Conservation (phyloP, 2,329 filamentous ascomycete species). For the Diaporthe eres region DNA sequence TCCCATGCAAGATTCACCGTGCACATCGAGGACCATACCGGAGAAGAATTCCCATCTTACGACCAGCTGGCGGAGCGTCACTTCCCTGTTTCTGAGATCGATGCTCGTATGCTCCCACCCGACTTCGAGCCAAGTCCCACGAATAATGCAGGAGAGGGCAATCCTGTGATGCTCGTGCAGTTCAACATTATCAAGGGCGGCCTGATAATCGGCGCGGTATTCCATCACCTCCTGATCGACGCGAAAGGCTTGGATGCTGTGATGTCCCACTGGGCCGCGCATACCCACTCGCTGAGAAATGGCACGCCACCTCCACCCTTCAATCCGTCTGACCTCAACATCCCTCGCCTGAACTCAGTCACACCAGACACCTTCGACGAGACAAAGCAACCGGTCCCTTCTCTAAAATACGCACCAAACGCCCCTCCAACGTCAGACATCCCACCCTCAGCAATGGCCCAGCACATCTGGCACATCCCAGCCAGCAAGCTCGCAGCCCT, state of each 20-base stretch:
- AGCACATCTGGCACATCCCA: slow-evolving; percentile 33
- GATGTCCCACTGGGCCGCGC: slow-evolving; percentile 25
- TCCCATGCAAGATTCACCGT: slow-evolving; percentile 13
- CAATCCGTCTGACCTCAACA: not conserved
- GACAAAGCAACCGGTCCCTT: not conserved
- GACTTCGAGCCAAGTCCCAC: slow-evolving; percentile 2
- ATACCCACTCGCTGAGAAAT: not conserved
- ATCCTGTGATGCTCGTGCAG: slow-evolving; percentile 11
- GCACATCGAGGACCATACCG: slow-evolving; percentile 6
- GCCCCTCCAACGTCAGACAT: slow-evolving; percentile 15
- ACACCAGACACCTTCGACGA: not conserved
- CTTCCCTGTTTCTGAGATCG: slow-evolving; percentile 22
- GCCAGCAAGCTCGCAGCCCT: slow-evolving; percentile 22
- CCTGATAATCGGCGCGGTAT: slow-evolving; percentile 11
- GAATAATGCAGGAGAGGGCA: not conserved
- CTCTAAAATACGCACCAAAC: slow-evolving; percentile 30
- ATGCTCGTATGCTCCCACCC: slow-evolving; percentile 11
- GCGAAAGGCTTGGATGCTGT: slow-evolving; percentile 12
- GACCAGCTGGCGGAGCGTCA: not conserved
- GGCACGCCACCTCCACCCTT: not conserved
- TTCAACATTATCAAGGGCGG: slow-evolving; percentile 17
- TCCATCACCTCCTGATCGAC: slow-evolving; percentile 25
- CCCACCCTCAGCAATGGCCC: slow-evolving; percentile 28
- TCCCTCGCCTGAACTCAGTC: not conserved
- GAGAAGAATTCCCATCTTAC: not conserved